phyloP scores from a whole-genome alignment of 2,329 filamentous ascomycete genomes.

The Epichloe typhina region DNA sequence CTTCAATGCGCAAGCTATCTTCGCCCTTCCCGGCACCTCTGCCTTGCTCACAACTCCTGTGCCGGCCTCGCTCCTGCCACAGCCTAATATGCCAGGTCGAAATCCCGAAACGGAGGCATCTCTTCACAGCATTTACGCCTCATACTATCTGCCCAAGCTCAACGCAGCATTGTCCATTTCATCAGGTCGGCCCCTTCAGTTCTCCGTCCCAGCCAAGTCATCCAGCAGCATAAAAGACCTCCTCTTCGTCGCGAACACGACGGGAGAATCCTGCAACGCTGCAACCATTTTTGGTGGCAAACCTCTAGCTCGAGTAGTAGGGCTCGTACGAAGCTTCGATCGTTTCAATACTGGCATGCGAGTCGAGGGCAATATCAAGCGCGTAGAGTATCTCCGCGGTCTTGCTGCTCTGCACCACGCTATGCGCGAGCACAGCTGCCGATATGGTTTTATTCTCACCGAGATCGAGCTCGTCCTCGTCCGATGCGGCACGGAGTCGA shows the following conservation, averaged over 20 bases:
- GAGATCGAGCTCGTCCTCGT: constrained; percentile 92
- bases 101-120: constrained; percentile 67
- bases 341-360: constrained; percentile 95
- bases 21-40: constrained; percentile 58
- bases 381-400: constrained; percentile 78
- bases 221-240: constrained; percentile 32
- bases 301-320: constrained; percentile 50
- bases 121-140: constrained; percentile 61
- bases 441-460: constrained; percentile 92
- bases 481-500: constrained; percentile 57
- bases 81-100: constrained; percentile 42
- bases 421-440: constrained; percentile 86
- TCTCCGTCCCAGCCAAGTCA: constrained; percentile 28
- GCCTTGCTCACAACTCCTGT: constrained; percentile 60
- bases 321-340: constrained; percentile 83
- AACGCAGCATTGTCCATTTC: constrained; percentile 73
- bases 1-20: constrained; percentile 62
- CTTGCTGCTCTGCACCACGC: constrained; percentile 76
- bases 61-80: constrained; percentile 45
- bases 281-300: constrained; percentile 36
- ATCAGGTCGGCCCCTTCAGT: constrained; percentile 49
- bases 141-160: constrained; percentile 73
- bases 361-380: constrained; percentile 68
- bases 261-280: constrained; percentile 42
- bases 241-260: constrained; percentile 52